Base-by-base conservation (phyloP, 805 yeast genomes). In the Tetrapisispora fleetii region DNA sequence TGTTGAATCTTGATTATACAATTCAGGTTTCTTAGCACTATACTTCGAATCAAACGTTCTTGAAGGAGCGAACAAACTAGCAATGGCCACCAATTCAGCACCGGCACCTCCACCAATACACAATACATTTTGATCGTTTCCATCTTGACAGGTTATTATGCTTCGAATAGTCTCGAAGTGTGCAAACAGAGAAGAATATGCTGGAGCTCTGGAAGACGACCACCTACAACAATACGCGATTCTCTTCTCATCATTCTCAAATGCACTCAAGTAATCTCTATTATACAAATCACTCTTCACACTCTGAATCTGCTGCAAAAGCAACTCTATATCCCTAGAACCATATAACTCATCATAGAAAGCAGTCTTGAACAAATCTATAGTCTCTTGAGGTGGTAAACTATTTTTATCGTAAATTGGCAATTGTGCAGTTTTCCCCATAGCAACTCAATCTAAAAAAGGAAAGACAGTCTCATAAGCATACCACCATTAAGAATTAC, bases 81-180 rank as follows among this genome's bases (percentile, higher is more conserved):
- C 78, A 40, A 86, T 58, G 0, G 78, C 77, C 32, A 80, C 78
- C 22, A 87, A 65, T 60, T 88, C 96, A 2, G 88, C 85, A 4
- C 91, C 86, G 0, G 96, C 96, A 35, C 96, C 96, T 22, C 95
- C 96, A 18, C 96, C 96, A 36, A 89, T 72, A 56, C 83, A 77
- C 35, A 87, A 62, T 0, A 81, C 76, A 3, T 67, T 58, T 16
- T 63, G 57, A 7, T 58, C 58, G 2, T 22, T 40, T 3, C 37
- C 37, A 4, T 38, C 46, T 17, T 35, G 48, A 46, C 58, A 54
- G 27, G 48, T 48, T 17, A 56, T 48, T 3, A 67, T 57, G 8
- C 62, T 54, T 1, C 39, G 43, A 17, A 58, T 66, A 37, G 61
- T 60, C 11, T 45, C 65, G 28, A 83, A 66, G 14, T 76, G 68